Base-by-base conservation (phyloP, 768 basidiomycete species). In the Psilocybe cubensis region DNA sequence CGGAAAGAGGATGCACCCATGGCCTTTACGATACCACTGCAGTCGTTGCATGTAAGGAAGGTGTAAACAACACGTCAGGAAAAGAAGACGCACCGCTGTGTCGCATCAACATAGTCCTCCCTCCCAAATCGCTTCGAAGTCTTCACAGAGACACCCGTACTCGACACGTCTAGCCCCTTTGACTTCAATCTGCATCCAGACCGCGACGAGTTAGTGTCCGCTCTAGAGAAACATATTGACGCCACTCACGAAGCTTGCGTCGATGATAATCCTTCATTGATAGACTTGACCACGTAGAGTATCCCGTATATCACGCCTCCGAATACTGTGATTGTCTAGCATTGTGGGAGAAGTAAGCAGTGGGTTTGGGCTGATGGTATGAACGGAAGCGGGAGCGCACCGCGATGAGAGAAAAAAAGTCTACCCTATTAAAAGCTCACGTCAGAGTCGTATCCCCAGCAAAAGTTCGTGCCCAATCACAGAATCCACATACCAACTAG, bases 71-170 rank as follows among this genome's bases (percentile, higher is more conserved):
- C 10, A 18, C n/a, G n/a, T n/a, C n/a, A 40, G 23, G 4, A n/a
- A 23, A 42, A 17, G 18, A 9, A 17, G 11, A 63, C 76, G 59
- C 54, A 88, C 89, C 89, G 74, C 65, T 90, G 89, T 14, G 88
- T 90, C 6, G 88, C 87, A 64, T 90, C 88, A 3, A 91, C 73
- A 58, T 91, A 91, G 40, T 82, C 79, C 52, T 87, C 83, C 38
- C 85, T 76, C 58, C 84, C 83, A 59, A 87, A 79, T 5, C 79
- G 77, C 57, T 78, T 81, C 20, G 77, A 68, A 1, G 88, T 91
- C 71, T 88, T 89, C 41, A 91, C 75, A 0, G 86, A 81, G 11
- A 91, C 76, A 3, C 89, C 89, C 3, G 74, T 73, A n/a, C 76
- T 69, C 0, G 87, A 84, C 44, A 91, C 70, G 27, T 83, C 71